These are phyloP conservation scores for Neurospora tetraspora DNA, from an alignment of 495 filamentous ascomycete genomes.

Conservation along the genomic window DNA sequence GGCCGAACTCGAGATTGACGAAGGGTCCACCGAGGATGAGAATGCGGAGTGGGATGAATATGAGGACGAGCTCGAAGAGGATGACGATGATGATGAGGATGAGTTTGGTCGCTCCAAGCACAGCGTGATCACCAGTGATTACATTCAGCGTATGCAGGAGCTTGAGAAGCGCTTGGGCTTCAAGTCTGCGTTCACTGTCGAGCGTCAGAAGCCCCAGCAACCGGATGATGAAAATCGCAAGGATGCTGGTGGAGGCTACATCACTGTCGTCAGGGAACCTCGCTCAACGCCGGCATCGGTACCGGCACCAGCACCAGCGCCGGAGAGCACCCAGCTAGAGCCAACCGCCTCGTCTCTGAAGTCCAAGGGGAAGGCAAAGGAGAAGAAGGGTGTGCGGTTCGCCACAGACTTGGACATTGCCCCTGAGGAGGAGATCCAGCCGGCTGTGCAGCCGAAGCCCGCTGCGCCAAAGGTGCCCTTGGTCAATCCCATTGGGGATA, in stretches of 20 bases:
- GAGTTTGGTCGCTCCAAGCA: conserved; percentile 59
- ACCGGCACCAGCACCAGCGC: background rate
- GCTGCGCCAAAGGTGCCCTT: conserved; percentile 22
- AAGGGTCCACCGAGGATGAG: conserved; percentile 49
- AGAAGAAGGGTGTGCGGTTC: conserved; percentile 71
- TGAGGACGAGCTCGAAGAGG: conserved; percentile 41
- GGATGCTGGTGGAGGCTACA: conserved; percentile 11
- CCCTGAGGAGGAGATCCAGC: conserved; percentile 15
- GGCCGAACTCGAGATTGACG: conserved; percentile 82
- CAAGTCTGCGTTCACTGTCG: conserved; percentile 26
- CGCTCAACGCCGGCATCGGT: background rate
- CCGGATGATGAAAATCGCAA: conserved; percentile 13
- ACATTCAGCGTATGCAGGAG: conserved; percentile 69
- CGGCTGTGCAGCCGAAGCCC: conserved; percentile 15
- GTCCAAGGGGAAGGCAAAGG: background rate
- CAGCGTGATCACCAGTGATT: conserved; percentile 55
- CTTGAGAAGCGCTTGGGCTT: conserved; percentile 64
- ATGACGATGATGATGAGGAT: conserved; percentile 51
- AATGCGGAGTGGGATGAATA: conserved; percentile 39
- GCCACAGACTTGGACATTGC: conserved; percentile 67
- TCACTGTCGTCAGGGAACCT: background rate
- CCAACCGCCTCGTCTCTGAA: background rate
- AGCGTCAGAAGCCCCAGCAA: conserved; percentile 2
- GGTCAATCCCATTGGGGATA: conserved; percentile 34
- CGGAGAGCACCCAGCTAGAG: background rate